Percentiles rank a stretch among this genome's conserved stretches.
phyloP scores from a whole-genome alignment of 768 basidiomycete species.

The Lactarius trivialis region DNA sequence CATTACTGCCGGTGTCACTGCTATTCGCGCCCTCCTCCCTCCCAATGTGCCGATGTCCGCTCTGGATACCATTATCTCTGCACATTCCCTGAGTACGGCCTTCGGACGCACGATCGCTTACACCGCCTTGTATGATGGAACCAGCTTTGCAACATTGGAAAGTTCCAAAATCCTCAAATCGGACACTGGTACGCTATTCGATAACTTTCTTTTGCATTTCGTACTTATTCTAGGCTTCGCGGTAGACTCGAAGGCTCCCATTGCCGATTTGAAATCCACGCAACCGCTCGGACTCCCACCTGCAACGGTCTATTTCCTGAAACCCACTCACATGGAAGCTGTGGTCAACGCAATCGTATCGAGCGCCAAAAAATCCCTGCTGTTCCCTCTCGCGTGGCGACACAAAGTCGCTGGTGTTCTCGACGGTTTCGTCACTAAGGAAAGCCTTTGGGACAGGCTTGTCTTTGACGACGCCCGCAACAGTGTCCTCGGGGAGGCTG shows the following conservation, averaged over 20 bases:
- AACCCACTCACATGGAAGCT: conserved; percentile 52
- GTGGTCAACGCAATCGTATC: conserved; percentile 48
- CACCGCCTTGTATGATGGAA: conserved; percentile 68
- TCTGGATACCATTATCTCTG: conserved; percentile 73
- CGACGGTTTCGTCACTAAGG: conserved; percentile 72
- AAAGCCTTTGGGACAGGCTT: conserved; percentile 79
- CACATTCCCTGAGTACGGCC: conserved; percentile 63
- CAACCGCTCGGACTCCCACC: conserved; percentile 54
- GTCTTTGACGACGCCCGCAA: conserved; percentile 66
- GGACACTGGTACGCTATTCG: conserved; percentile 36
- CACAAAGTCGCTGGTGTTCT: conserved; percentile 66
- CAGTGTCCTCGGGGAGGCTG: conserved; percentile 51
- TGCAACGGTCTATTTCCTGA: conserved; percentile 74
- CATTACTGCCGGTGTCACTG: conserved; percentile 84
- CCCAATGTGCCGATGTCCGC: conserved; percentile 58
- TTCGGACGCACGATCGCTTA: conserved; percentile 79
- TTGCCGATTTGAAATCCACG: conserved; percentile 44
- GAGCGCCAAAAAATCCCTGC: conserved; percentile 46
- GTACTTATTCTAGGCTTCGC: neutral
- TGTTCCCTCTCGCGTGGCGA: conserved; percentile 62
- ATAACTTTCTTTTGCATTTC: neutral
- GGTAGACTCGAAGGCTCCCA: conserved; percentile 27
- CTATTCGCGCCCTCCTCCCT: conserved; percentile 69
- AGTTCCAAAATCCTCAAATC: conserved; percentile 47
- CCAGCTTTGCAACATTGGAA: conserved; percentile 60